Percentiles rank a stretch among this genome's conserved stretches.
Conservation (phyloP, 148 eudicot species). For the Silene uniflora region DNA sequence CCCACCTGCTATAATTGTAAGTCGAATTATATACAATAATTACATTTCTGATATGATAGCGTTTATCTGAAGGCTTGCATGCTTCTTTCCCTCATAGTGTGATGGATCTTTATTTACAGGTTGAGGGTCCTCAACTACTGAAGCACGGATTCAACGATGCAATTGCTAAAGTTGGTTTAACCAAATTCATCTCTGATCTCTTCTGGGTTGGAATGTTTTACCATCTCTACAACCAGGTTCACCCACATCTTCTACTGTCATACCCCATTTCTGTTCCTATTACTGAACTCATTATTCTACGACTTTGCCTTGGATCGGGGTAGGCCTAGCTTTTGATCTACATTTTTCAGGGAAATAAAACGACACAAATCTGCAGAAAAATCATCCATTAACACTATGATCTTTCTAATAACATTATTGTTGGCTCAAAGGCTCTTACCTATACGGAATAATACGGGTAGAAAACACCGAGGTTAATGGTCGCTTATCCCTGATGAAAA, state of each 20-base stretch:
- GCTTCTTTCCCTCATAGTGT: not conserved
- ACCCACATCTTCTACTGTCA: not conserved
- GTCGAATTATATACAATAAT: too few species aligned
- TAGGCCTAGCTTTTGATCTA: too few species aligned
- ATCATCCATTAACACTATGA: not conserved
- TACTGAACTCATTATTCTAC: not conserved
- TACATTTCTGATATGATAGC: too few species aligned
- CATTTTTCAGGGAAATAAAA: too few species aligned
- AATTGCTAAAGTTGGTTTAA: conserved; percentile 88
- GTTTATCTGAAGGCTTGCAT: not conserved
- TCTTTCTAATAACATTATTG: too few species aligned
- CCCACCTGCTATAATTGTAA: conserved; percentile 92
- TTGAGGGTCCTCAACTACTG: conserved; percentile 84
- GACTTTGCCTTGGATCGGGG: too few species aligned
- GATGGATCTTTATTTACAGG: conserved; percentile 36
- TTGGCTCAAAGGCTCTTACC: too few species aligned
- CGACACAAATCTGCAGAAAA: not conserved
- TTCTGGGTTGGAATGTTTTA: conserved; percentile 99
- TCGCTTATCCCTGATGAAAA: too few species aligned
- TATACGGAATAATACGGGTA: too few species aligned
- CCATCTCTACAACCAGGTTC: conserved; percentile 97
- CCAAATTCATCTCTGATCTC: conserved; percentile 80
- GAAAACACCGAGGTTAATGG: too few species aligned
- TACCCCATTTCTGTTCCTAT: not conserved
- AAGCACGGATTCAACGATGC: conserved; percentile 79